phyloP scores from a whole-genome alignment of 805 yeast species.

The Teunomyces pallodes region DNA sequence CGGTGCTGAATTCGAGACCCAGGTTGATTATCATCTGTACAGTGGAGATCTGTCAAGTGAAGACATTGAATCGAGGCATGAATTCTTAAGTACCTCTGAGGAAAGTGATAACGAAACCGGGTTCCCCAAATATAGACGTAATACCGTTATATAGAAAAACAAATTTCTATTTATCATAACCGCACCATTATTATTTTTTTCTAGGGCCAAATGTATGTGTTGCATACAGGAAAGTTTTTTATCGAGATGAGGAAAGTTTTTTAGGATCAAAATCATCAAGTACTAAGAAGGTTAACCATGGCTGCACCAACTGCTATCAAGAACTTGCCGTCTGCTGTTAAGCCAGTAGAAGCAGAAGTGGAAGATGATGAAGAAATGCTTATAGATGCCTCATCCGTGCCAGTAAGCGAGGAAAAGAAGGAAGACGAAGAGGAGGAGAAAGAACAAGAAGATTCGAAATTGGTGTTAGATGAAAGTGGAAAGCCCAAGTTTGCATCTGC shows the following conservation, averaged over 20 bases:
- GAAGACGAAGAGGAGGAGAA: slow-evolving; percentile 23
- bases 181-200: not conserved
- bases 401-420: slow-evolving; percentile 9
- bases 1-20: not conserved
- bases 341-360: slow-evolving; percentile 10
- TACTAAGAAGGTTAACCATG: not conserved
- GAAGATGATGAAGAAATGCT: slow-evolving; percentile 51
- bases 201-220: too few species aligned
- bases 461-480: slow-evolving; percentile 78
- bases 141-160: not conserved
- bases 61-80: not conserved
- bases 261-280: not conserved
- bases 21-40: not conserved
- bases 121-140: not conserved
- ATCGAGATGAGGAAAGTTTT: slow-evolving; percentile 2
- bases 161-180: not conserved
- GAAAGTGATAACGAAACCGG: not conserved
- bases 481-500: slow-evolving; percentile 83
- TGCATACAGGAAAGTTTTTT: not conserved
- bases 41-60: not conserved
- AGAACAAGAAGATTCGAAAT: slow-evolving; percentile 29
- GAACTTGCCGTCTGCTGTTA: slow-evolving; percentile 2
- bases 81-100: not conserved
- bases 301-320: slow-evolving; percentile 11
- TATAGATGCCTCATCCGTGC: slow-evolving; percentile 39